Conservation (phyloP, 257 asterid species). For the Cynanchum wilfordii region DNA sequence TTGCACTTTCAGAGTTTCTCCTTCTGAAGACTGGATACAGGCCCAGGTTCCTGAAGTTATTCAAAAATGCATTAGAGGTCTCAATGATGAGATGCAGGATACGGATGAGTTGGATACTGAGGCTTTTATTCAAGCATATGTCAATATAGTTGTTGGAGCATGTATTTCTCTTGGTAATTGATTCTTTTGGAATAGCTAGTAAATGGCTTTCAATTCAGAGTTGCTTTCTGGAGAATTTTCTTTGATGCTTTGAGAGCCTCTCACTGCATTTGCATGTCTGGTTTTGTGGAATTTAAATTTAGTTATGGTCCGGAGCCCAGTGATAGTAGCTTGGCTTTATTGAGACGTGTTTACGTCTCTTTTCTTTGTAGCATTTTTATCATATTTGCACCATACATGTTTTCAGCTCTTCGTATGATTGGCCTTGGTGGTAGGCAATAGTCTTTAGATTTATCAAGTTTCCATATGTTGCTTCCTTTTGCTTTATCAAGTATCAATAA, state of each 20-base stretch:
- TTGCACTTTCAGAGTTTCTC: conserved; percentile 47
- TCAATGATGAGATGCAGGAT: conserved; percentile 62
- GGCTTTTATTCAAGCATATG: conserved; percentile 82
- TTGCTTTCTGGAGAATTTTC: background rate
- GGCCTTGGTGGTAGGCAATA: background rate
- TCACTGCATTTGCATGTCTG: background rate
- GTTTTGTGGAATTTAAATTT: background rate
- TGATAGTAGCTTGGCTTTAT: background rate
- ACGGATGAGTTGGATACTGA: conserved; percentile 66
- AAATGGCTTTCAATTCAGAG: background rate
- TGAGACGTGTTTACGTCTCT: background rate
- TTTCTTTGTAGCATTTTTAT: background rate
- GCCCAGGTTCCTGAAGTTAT: conserved; percentile 82
- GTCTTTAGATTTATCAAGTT: background rate
- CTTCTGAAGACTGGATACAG: conserved; percentile 89
- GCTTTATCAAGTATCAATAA: background rate
- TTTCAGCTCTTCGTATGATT: no score
- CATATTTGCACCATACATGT: background rate
- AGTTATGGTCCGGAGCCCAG: background rate
- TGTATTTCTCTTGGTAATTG: conserved; percentile 81
- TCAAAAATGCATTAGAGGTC: conserved; percentile 46
- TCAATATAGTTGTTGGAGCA: conserved; percentile 81
- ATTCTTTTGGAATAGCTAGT: background rate
- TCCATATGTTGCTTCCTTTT: background rate
- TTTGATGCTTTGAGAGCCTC: background rate